These are phyloP conservation scores for Quercus phellos DNA, from an alignment of 331 rosid genomes.

Conservation along the genomic window DNA sequence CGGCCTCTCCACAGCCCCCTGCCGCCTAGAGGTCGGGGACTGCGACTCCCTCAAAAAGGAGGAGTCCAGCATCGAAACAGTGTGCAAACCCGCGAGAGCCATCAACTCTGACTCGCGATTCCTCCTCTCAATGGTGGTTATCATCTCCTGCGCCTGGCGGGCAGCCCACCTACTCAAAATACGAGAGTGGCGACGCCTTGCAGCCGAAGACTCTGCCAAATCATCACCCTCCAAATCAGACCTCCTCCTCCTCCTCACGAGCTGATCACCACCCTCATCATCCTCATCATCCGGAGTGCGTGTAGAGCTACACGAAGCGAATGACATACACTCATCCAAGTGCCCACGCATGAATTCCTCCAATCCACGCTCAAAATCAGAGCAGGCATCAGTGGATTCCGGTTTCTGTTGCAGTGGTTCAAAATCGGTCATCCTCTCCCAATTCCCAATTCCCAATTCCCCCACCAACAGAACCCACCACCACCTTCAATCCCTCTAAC, in stretches of 20 bases:
- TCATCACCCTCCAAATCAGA: constrained; percentile 93
- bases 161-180: constrained; percentile 97
- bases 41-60: constrained; percentile 90
- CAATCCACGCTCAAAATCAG: constrained; percentile 77
- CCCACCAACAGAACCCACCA: constrained; percentile 29
- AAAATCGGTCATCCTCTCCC: constrained; percentile 74
- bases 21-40: constrained; percentile 86
- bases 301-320: constrained; percentile 89
- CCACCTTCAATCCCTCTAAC: constrained; percentile 24
- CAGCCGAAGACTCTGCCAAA: constrained; percentile 92
- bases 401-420: constrained; percentile 91
- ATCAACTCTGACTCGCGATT: constrained; percentile 92
- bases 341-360: constrained; percentile 95
- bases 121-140: constrained; percentile 94
- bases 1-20: constrained; percentile 88
- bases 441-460: constrained; percentile 16
- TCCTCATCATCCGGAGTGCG: constrained; percentile 73
- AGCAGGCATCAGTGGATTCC: constrained; percentile 71
- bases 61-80: constrained; percentile 93
- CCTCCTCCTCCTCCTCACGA: constrained; percentile 84
- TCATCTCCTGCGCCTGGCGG: constrained; percentile 98
- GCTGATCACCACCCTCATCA: constrained; percentile 83
- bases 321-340: constrained; percentile 92
- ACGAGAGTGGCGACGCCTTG: constrained; percentile 76
- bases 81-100: constrained; percentile 95